phyloP scores from a whole-genome alignment of 2,329 filamentous ascomycete genomes.

The Phaeophleospora eucalypticola region DNA sequence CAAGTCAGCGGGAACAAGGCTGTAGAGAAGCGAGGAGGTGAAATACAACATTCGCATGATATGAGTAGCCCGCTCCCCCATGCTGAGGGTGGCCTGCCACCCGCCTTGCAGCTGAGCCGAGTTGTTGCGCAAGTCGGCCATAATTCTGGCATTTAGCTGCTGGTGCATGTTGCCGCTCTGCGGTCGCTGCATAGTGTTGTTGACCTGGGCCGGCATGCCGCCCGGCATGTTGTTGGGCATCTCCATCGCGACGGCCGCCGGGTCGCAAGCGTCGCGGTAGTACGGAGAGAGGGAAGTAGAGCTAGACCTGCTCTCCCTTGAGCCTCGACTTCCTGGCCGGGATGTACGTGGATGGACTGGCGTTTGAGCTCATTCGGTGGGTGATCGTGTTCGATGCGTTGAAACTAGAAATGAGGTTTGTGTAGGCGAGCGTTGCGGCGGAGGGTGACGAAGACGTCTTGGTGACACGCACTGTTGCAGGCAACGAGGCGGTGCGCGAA shows the following conservation, averaged over 20 bases:
- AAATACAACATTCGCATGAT: slow-evolving; percentile 33
- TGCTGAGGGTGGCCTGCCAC: slow-evolving; percentile 34
- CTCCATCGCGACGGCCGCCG: slow-evolving; percentile 7
- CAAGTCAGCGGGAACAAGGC: not conserved
- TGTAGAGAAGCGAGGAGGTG: not conserved
- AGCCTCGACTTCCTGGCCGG: slow-evolving; percentile 5
- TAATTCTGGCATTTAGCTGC: slow-evolving; percentile 26
- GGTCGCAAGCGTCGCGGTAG: not conserved
- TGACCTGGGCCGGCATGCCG: slow-evolving; percentile 9
- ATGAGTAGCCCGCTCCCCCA: slow-evolving; percentile 24
- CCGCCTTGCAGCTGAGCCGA: slow-evolving; percentile 18
- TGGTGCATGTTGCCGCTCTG: slow-evolving; percentile 24
- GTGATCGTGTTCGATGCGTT: not conserved
- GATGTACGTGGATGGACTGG: not conserved
- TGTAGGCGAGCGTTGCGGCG: too few relatives aligned
- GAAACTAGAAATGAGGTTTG: too few relatives aligned
- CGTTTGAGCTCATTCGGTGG: slow-evolving; percentile 8
- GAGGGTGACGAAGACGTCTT: not conserved
- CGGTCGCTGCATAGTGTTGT: slow-evolving; percentile 27
- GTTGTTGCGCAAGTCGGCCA: slow-evolving; percentile 22
- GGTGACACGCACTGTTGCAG: not conserved
- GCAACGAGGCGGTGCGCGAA: not conserved
- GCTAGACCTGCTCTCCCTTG: not conserved
- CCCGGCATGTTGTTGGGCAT: slow-evolving; percentile 16
- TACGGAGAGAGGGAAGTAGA: not conserved